Percentiles rank a stretch among this genome's conserved stretches.
Conservation (phyloP, 1,284 basidiomycete genomes). For the Inonotus obliquus region DNA sequence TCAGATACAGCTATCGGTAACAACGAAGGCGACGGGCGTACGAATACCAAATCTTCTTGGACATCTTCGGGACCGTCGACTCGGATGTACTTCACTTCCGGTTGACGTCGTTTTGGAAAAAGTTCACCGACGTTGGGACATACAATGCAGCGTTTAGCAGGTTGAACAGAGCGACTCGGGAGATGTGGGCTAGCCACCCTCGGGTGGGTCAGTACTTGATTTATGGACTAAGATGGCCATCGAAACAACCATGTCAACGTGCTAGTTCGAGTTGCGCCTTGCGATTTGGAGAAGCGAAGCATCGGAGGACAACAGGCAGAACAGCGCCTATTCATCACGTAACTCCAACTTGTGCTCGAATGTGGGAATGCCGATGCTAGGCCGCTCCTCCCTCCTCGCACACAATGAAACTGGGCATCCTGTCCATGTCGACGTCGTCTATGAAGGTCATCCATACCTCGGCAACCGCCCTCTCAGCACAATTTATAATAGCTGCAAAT, state of each 20-base stretch:
- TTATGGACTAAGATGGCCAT: background rate
- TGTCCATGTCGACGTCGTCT: background rate
- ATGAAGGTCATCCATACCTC: background rate
- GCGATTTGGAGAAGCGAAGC: background rate
- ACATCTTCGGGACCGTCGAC: background rate
- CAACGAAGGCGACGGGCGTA: background rate
- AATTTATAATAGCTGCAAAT: background rate
- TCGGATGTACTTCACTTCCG: background rate
- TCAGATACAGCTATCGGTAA: background rate
- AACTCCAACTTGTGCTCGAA: background rate
- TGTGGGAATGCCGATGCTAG: background rate
- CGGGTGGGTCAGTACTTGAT: background rate
- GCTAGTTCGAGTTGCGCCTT: background rate
- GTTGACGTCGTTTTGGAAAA: background rate
- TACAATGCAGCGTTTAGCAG: background rate
- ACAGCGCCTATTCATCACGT: background rate
- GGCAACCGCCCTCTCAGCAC: background rate
- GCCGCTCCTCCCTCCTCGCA: background rate
- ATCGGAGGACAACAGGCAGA: background rate
- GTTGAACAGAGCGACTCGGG: background rate
- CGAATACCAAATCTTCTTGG: background rate
- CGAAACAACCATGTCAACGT: background rate
- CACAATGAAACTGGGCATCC: background rate
- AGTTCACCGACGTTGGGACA: background rate
- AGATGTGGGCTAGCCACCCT: background rate